These are phyloP conservation scores for Penicillium taxi DNA, from an alignment of 495 filamentous ascomycete species.

Conservation along the genomic window DNA sequence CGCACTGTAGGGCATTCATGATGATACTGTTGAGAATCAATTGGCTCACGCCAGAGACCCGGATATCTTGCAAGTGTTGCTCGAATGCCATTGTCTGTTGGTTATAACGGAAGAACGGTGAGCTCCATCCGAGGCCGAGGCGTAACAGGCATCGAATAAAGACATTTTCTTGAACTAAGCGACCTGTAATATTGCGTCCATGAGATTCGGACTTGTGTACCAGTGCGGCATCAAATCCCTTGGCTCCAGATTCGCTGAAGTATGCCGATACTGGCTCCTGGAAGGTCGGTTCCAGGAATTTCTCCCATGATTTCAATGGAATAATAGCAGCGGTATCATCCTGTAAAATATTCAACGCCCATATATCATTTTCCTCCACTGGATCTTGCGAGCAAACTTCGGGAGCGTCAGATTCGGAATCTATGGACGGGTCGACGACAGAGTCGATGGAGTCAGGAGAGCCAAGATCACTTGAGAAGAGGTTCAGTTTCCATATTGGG, in stretches of 20 bases:
- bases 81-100: conserved; percentile 48
- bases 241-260: conserved; percentile 68
- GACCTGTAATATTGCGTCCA: conserved; percentile 6
- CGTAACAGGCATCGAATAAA: conserved; percentile 58
- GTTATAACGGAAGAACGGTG: conserved; percentile 68
- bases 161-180: conserved; percentile 30
- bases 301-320: conserved; percentile 66
- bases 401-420: conserved; percentile 13
- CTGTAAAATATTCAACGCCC: conserved; percentile 34
- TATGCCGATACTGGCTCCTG: conserved; percentile 50
- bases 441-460: conserved; percentile 14
- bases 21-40: conserved; percentile 50
- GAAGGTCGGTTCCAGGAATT: conserved; percentile 41
- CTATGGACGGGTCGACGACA: conserved; percentile 25
- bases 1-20: conserved; percentile 55
- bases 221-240: conserved; percentile 63
- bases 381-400: conserved; percentile 7
- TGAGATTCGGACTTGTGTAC: conserved; percentile 17
- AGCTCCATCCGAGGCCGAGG: conserved; percentile 73
- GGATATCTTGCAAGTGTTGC: conserved; percentile 44
- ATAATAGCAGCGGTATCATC: conserved; percentile 11
- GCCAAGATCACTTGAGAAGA: conserved; percentile 21
- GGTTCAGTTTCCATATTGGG: conserved; percentile 27
- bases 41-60: conserved; percentile 62
- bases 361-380: conserved; percentile 43